Evolutionary conservation across 2,329 filamentous ascomycete species (phyloP).

Genomic region (Botrytis tulipae): DNA sequence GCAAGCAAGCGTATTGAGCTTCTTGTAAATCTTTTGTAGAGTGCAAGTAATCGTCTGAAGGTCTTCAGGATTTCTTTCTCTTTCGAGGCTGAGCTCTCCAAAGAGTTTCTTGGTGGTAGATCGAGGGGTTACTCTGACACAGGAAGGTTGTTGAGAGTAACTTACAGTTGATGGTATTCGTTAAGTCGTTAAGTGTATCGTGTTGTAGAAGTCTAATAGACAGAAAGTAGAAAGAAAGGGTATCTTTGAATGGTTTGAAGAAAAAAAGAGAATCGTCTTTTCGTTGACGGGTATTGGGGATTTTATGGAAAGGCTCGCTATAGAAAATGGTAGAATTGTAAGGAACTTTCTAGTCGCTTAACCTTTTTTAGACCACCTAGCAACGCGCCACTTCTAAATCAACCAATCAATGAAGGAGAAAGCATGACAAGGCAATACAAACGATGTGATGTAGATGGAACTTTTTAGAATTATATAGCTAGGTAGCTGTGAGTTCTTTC

Average conservation of each 20-base stretch:
- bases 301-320: conserved; percentile 19
- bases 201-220: conserved; percentile 16
- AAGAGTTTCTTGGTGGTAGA: background rate
- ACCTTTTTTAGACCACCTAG: conserved; percentile 6
- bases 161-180: conserved; percentile 21
- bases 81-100: conserved; percentile 1
- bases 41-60: background rate
- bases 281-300: conserved; percentile 14
- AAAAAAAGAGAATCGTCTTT: conserved; percentile 10
- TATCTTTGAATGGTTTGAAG: conserved; percentile 20
- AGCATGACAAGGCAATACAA: background rate
- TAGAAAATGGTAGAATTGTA: conserved; percentile 23
- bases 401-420: background rate
- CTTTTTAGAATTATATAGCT: conserved; percentile 6
- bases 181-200: conserved; percentile 21
- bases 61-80: background rate
- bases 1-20: background rate
- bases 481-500: background rate
- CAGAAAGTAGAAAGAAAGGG: conserved; percentile 18
- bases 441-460: conserved; percentile 6
- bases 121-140: background rate
- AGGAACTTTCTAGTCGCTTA: conserved; percentile 18
- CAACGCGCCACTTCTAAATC: background rate
- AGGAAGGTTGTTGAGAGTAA: background rate
- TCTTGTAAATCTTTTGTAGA: background rate